Conservation (phyloP, 495 filamentous ascomycete genomes). For the Chaetomium tenue region DNA sequence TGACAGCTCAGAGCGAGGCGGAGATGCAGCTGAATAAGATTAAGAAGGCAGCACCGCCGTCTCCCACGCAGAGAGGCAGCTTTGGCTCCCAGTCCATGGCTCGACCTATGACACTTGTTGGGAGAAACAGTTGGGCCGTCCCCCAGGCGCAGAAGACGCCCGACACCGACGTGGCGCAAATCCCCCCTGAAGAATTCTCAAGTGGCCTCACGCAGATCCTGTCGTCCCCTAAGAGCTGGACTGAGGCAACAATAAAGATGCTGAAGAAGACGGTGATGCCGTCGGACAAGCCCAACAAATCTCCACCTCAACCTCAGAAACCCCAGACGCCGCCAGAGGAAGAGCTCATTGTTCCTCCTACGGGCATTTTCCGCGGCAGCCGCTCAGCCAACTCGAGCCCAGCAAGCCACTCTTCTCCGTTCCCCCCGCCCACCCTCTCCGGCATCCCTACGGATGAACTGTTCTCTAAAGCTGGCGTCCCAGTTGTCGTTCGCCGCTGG, state of each 20-base stretch:
- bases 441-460: conserved; percentile 20
- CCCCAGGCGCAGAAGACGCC: conserved; percentile 31
- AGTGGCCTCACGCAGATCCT: conserved; percentile 27
- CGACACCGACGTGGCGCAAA: conserved; percentile 24
- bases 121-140: conserved; percentile 38
- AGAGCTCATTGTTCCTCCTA: conserved; percentile 16
- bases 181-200: conserved; percentile 36
- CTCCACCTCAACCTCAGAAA: conserved; percentile 6
- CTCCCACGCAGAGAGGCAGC: conserved; percentile 21
- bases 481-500: conserved; percentile 28
- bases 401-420: conserved; percentile 25
- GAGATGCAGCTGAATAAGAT: conserved; percentile 43
- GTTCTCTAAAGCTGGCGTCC: conserved; percentile 26
- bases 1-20: conserved; percentile 42
- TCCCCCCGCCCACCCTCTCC: conserved; percentile 34
- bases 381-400: conserved; percentile 36
- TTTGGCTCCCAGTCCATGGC: conserved; percentile 14
- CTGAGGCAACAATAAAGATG: conserved; percentile 33
- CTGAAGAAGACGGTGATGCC: conserved; percentile 37
- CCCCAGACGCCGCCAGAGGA: conserved; percentile 12
- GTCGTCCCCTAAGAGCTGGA: conserved; percentile 35
- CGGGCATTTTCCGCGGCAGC: conserved; percentile 32
- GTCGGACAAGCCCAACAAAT: conserved; percentile 1
- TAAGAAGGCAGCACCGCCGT: conserved; percentile 26
- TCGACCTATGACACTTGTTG: conserved; percentile 34